Evolutionary conservation across 257 asterid species (phyloP), one percentile per base, ranked within the genome.

Genomic region (Nemophila menziesii): DNA sequence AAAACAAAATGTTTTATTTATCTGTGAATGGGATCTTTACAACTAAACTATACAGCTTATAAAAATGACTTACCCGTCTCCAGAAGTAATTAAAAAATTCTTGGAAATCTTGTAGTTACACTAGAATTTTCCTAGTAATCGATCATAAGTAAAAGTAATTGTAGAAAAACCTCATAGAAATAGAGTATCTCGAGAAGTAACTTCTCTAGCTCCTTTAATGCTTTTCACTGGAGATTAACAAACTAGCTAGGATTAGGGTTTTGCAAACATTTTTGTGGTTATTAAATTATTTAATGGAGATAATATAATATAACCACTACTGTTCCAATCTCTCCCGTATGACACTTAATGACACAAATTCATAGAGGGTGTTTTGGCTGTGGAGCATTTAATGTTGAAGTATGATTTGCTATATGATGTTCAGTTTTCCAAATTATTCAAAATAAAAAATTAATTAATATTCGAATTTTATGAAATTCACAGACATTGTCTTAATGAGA

Each of bases 191-290:
- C 51, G 69, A 69, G 70, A 67, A 68, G 62, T 74, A 61, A 67
- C 60, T 67, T 69, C 60, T 66, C 67, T 43, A 46, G 64, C 64
- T 39, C 15, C 55, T 65, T 74, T 53, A 67, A 72, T 70, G 75
- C 62, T 54, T 20, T n/a, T 36, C 49, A 38, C 26, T 52, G 39
- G 46, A 37, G 57, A 62, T 54, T 46, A 54, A 61, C 51, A 52
- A 64, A 64, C 61, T 46, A 53, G 66, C n/a, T n/a, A n/a, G 17
- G 53, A 50, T 47, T 63, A 23, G 56, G 61, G 43, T 53, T 44
- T 57, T 58, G 54, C 63, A 54, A 56, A 56, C 39, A 52, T 51
- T 41, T 61, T 54, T 51, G 26, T 57, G n/a, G 39, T 57, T 43
- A 18, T 54, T 41, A 13, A 36, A 14, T 41, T 55, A 41, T 49